Percentiles rank a stretch among this genome's conserved stretches.
phyloP scores from a whole-genome alignment of 2,329 filamentous ascomycete genomes.

The Xylariales sp. region DNA sequence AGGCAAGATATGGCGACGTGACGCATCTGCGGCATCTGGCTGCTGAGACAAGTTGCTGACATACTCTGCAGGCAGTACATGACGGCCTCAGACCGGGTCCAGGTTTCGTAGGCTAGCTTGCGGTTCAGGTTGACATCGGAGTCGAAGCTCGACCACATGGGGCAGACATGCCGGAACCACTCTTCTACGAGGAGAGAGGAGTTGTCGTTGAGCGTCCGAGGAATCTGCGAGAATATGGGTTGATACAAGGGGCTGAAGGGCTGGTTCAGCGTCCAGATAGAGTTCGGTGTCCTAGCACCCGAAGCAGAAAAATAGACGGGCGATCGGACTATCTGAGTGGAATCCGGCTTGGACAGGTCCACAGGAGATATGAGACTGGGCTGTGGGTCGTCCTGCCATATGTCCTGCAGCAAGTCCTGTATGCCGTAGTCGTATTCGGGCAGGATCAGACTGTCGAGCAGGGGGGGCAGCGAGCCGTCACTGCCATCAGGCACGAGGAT shows the following conservation, averaged over 20 bases:
- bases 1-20: conserved; percentile 29
- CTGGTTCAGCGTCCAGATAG: background rate
- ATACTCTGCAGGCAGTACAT: conserved; percentile 35
- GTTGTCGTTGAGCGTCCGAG: conserved; percentile 18
- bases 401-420: conserved; percentile 10
- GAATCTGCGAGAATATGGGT: conserved; percentile 10
- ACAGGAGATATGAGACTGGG: background rate
- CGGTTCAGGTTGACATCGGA: conserved; percentile 33
- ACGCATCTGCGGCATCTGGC: conserved; percentile 29
- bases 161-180: conserved; percentile 36
- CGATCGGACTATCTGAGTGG: conserved; percentile 1
- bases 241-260: conserved; percentile 8
- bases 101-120: conserved; percentile 29
- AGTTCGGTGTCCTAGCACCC: background rate
- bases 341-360: background rate
- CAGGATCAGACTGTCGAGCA: conserved; percentile 8
- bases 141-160: conserved; percentile 36
- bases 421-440: conserved; percentile 10
- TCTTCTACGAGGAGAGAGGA: conserved; percentile 28
- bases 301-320: background rate
- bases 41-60: conserved; percentile 32
- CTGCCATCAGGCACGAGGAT: background rate
- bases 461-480: conserved; percentile 1
- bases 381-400: conserved; percentile 8
- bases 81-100: conserved; percentile 30